A percentile compares a stretch with the other conserved stretches of the same genome.
Evolutionary conservation across 441 rosid species (phyloP).

Genomic region (Euphorbia corollata): DNA sequence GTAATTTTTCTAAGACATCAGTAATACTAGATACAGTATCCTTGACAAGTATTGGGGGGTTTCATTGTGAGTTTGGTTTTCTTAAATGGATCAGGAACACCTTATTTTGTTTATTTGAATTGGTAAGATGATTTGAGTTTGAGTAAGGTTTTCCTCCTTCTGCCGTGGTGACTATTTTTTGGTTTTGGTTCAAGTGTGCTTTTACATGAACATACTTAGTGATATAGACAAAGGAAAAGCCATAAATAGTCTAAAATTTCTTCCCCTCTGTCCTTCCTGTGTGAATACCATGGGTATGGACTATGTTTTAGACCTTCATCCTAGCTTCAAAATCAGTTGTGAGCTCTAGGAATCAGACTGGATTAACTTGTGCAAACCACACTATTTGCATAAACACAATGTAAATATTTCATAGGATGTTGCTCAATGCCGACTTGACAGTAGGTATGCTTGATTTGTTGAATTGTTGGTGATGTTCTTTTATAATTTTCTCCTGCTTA

Average conservation of each 20-base stretch:
- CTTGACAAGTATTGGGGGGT: neutral
- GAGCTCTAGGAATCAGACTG: neutral
- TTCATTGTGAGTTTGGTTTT: neutral
- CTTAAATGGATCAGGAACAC: neutral
- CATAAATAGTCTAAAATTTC: neutral
- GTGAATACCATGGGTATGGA: neutral
- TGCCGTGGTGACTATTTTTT: too few relatives aligned
- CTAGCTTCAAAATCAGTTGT: neutral
- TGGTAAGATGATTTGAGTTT: neutral
- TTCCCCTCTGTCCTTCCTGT: neutral
- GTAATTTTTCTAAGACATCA: neutral
- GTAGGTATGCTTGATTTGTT: neutral
- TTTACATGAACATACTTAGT: neutral
- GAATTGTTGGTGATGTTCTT: neutral
- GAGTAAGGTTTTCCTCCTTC: neutral
- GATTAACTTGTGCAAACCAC: neutral
- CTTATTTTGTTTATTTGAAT: neutral
- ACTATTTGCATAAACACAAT: neutral
- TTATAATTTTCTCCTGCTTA: neutral
- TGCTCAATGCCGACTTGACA: neutral
- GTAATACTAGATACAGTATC: neutral
- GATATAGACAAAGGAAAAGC: neutral
- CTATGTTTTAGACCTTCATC: constrained; percentile 1
- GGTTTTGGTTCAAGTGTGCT: too few relatives aligned
- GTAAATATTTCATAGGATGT: neutral